Evolutionary conservation across 495 filamentous ascomycete species (phyloP), one percentile per base, ranked within the genome.

Genomic region (Massariosphaeria phaeospora): DNA sequence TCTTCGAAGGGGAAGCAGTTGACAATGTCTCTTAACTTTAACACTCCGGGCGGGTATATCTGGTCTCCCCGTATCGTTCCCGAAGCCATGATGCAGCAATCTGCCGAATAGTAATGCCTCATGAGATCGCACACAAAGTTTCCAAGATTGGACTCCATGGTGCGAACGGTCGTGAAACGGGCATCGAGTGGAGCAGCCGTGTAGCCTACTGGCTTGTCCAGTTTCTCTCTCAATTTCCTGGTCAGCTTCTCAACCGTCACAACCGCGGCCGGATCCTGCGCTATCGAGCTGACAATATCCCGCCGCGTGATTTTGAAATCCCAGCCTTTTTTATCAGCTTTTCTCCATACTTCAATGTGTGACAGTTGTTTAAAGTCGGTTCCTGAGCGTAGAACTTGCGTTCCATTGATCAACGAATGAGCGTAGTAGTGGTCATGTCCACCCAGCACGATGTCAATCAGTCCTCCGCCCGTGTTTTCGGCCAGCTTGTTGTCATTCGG

Each of bases 91-190:
- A 96, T 70, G 15, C 84, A 75, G 65, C 87, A 93, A 55, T 96
- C 90, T 0, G 86, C 79, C 9, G 69, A 63, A 65, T 95, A 89
- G 65, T 94, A 84, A 51, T 78, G 80, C 10, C 89, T 81, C 85
- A 95, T 94, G 15, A 96, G 74, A 65, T 96, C 90, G 68, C 85
- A 90, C 25, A 94, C 84, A 66, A 91, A 93, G 61, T 96, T 96
- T 0, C 85, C 89, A 1, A 91, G 62, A 61, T 96, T 96, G 26
- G 84, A 88, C 68, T 95, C 90, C 17, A 72, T 71, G 21, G 78
- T 67, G 1, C 90, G 76, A 0, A 94, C 86, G 0, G 89, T 95
- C 6, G 82, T 84, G 64, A 96, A 96, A 0, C 88, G 81, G 9
- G 84, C 85, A 61, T 96, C 90, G 1, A 96, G 79, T 0, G 89